Conservation (phyloP, 1,284 basidiomycete genomes). For the Tranzscheliella williamsii region DNA sequence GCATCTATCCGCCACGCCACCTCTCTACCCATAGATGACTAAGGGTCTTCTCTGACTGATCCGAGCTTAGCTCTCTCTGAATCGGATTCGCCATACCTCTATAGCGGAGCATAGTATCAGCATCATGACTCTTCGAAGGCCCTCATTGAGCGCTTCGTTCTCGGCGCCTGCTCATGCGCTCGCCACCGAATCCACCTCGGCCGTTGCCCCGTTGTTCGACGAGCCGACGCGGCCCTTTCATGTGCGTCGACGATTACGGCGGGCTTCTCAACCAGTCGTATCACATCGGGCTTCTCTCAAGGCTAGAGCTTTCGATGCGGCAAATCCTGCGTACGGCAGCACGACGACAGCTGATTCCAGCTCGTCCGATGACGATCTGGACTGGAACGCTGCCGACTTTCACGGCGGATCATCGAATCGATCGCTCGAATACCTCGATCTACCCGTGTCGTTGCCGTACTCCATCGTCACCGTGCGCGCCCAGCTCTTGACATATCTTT, state of each 20-base stretch:
- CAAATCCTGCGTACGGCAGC: slow-evolving; percentile 5
- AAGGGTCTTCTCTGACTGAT: too few relatives aligned
- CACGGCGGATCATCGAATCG: slow-evolving; percentile 4
- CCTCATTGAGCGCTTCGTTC: not conserved
- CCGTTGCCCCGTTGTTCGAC: not conserved
- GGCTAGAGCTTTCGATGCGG: not conserved
- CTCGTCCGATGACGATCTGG: slow-evolving; percentile 26
- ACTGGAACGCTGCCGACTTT: slow-evolving; percentile 8
- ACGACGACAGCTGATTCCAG: slow-evolving; percentile 29
- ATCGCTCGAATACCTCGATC: slow-evolving; percentile 46
- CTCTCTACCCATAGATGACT: too few relatives aligned
- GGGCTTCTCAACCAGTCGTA: not conserved
- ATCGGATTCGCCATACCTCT: too few relatives aligned
- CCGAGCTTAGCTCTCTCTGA: too few relatives aligned
- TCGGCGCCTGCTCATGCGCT: not conserved
- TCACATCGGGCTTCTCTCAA: not conserved
- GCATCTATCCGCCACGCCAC: too few relatives aligned
- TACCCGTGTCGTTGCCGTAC: slow-evolving; percentile 42
- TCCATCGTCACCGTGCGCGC: slow-evolving; percentile 40
- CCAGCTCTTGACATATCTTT: slow-evolving; percentile 38
- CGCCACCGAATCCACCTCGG: not conserved
- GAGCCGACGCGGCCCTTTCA: not conserved
- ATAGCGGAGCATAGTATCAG: too few relatives aligned
- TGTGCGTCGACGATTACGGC: not conserved
- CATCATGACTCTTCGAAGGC: not conserved